Evolutionary conservation across 495 filamentous ascomycete species (phyloP), one percentile per base, ranked within the genome.

Genomic region (Lasiosphaeria ovina): DNA sequence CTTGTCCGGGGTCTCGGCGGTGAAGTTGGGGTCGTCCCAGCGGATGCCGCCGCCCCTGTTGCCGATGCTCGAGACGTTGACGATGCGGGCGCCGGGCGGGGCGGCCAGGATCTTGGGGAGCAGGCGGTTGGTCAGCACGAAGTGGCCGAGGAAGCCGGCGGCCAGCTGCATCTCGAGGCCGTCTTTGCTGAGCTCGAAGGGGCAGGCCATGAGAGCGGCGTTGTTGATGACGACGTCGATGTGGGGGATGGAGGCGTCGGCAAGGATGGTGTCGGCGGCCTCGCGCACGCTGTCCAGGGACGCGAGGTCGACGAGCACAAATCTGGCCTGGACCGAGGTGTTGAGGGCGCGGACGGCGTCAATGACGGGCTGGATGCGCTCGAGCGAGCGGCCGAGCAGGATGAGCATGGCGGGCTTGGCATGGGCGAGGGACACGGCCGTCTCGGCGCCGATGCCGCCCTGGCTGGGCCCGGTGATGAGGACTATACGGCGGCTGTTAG

Each of bases 161-260:
- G 75, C 84, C 14, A 89, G 75, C 61, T 88, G 85, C 44, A 77
- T 70, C 65, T 89, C 87, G 59, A 79, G 68, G 7, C 75, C 76
- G 55, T 84, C 79, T 8, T 65, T 64, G 6, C 76, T 84, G 1
- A 73, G 72, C 33, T 67, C 52, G 36, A 77, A 67, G 17, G 77
- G 77, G 6, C 70, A 63, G 5, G 70, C 77, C 87, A 89, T 89
- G 55, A 89, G 79, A 5, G 82, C 87, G 11, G 87, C 86, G 67
- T 87, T 90, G 74, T 90, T 87, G 69, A 90, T 83, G 3, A 89
- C 65, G 33, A 88, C 81, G 69, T 90, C 84, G 44, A 90, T 77
- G 40, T 83, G 72, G 48, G 78, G 63, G 38, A 84, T 82, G 47
- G 79, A 69, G 51, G 69, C 35, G 57, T 78, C 69, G 38, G 61